phyloP scores from a whole-genome alignment of 192 early-diverging fungal species.

The Cetraspora pellucida region DNA sequence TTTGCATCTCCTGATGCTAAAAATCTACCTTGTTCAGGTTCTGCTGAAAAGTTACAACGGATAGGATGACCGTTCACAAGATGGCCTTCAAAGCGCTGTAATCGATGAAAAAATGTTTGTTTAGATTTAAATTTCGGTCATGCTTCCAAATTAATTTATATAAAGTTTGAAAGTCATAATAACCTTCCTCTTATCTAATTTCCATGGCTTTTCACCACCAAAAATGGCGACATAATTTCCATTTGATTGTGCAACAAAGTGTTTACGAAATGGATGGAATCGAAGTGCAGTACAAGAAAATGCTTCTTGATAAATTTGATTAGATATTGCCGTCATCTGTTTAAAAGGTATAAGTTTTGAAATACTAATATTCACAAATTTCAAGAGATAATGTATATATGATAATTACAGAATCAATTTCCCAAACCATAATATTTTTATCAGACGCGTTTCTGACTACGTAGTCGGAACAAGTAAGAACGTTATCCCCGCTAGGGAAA shows the following conservation, averaged over 20 bases:
- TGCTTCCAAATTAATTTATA: not conserved
- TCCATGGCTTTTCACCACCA: conserved; percentile 29
- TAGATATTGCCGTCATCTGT: conserved; percentile 27
- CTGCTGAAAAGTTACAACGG: conserved; percentile 27
- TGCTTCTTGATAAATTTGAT: conserved; percentile 37
- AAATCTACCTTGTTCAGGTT: conserved; percentile 18
- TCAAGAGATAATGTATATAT: not conserved
- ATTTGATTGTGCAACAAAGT: conserved; percentile 33
- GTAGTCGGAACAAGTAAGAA: conserved; percentile 33
- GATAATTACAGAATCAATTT: conserved; percentile 20
- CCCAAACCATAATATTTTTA: conserved; percentile 34
- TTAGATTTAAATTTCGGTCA: not conserved
- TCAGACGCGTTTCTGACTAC: conserved; percentile 31
- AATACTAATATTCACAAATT: conserved; percentile 7
- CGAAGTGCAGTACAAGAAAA: conserved; percentile 32
- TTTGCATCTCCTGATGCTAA: conserved; percentile 31
- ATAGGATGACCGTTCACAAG: conserved; percentile 33
- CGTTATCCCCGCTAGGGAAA: conserved; percentile 16
- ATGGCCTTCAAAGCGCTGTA: conserved; percentile 30
- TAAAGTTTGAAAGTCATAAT: not conserved
- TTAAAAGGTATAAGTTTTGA: not conserved
- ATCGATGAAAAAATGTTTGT: not conserved
- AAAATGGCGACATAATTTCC: conserved; percentile 35
- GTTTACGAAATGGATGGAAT: conserved; percentile 4
- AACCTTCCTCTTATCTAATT: conserved; percentile 32